phyloP scores from a whole-genome alignment of 148 eudicot species.

The Euryodendron excelsum region DNA sequence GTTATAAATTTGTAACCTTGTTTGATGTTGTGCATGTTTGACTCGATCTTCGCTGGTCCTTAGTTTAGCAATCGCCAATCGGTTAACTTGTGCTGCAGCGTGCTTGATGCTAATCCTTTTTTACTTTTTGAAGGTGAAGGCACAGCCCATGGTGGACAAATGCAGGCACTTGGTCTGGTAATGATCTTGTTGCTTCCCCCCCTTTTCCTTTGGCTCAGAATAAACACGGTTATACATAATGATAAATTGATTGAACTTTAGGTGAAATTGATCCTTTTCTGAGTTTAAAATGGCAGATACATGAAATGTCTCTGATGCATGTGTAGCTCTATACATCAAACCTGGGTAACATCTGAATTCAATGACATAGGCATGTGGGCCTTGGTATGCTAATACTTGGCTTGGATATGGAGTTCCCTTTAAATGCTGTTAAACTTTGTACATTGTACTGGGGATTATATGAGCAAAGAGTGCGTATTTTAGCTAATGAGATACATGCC shows the following conservation, averaged over 20 bases:
- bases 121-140: constrained; percentile 48
- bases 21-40: background rate
- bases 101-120: background rate
- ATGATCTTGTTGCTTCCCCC: constrained; percentile 12
- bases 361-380: background rate
- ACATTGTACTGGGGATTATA: too few species aligned
- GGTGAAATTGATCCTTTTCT: background rate
- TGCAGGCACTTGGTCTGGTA: constrained; percentile 78
- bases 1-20: too few species aligned
- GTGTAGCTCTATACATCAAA: background rate
- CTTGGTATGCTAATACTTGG: background rate
- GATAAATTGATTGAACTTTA: background rate
- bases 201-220: background rate
- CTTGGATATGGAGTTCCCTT: background rate
- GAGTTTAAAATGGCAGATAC: background rate
- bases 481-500: too few species aligned
- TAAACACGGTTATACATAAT: background rate
- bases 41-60: too few species aligned
- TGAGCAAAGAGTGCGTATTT: too few species aligned
- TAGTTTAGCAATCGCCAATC: background rate
- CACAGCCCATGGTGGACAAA: constrained; percentile 72
- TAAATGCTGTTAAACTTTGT: too few species aligned
- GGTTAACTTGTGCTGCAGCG: background rate
- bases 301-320: background rate
- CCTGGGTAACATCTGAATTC: background rate